phyloP scores from a whole-genome alignment of 805 yeast genomes.

The Hanseniaspora occidentalis region DNA sequence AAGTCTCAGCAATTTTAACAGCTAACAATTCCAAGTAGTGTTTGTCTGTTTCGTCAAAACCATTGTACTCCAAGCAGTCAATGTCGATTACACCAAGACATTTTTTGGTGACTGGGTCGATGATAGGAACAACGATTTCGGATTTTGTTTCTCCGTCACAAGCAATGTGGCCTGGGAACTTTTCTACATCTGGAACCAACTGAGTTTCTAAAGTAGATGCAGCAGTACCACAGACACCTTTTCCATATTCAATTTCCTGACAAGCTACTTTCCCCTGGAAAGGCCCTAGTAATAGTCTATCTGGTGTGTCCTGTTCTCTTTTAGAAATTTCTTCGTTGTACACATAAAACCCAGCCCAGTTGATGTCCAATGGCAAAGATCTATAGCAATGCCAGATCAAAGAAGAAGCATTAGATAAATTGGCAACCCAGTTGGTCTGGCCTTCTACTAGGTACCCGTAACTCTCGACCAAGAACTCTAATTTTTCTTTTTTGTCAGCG shows the following conservation, averaged over 20 bases:
- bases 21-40: slow-evolving; percentile 50
- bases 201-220: slow-evolving; percentile 50
- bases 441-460: slow-evolving; percentile 52
- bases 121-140: slow-evolving; percentile 84
- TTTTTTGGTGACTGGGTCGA: slow-evolving; percentile 26
- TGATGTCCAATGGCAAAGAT: slow-evolving; percentile 43
- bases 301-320: slow-evolving; percentile 10
- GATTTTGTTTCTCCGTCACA: slow-evolving; percentile 93
- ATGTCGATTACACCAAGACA: slow-evolving; percentile 74
- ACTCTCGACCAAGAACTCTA: slow-evolving; percentile 45
- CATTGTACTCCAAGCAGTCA: slow-evolving; percentile 55
- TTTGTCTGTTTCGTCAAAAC: slow-evolving; percentile 57
- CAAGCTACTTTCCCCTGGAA: slow-evolving; percentile 97
- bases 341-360: slow-evolving; percentile 92
- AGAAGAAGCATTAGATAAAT: slow-evolving; percentile 76
- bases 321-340: slow-evolving; percentile 13
- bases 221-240: slow-evolving; percentile 89
- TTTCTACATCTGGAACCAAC: slow-evolving; percentile 62
- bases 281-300: slow-evolving; percentile 68
- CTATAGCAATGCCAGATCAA: slow-evolving; percentile 81
- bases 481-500: slow-evolving; percentile 24
- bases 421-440: slow-evolving; percentile 78
- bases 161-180: slow-evolving; percentile 88
- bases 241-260: slow-evolving; percentile 63
- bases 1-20: slow-evolving; percentile 34